Evolutionary conservation across 1,284 basidiomycete genomes (phyloP).

Genomic region (Leucoagaricus sp.): DNA sequence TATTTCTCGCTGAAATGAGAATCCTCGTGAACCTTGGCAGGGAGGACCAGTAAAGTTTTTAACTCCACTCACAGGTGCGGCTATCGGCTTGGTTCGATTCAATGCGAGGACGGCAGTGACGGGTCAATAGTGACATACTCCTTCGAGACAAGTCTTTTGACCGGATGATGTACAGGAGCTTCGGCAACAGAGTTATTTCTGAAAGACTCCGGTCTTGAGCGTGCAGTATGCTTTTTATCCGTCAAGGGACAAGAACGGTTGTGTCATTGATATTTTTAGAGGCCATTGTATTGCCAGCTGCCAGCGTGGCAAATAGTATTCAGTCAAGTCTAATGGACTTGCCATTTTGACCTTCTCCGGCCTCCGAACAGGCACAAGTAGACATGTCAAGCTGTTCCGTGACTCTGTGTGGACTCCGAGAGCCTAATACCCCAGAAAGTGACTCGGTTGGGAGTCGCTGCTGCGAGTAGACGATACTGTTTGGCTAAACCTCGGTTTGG

Average conservation of each 20-base stretch:
- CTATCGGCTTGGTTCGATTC: background rate
- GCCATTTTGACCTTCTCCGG: background rate
- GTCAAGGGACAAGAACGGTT: background rate
- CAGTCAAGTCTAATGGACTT: background rate
- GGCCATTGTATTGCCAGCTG: background rate
- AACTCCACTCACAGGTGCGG: background rate
- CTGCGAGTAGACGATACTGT: background rate
- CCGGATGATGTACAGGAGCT: background rate
- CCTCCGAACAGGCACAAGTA: background rate
- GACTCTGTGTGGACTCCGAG: background rate
- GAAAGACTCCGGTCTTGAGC: background rate
- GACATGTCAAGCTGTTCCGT: background rate
- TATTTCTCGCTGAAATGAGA: conserved; percentile 3
- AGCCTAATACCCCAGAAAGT: background rate
- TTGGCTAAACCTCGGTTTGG: conserved; percentile 6
- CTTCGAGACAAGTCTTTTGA: background rate
- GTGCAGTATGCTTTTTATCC: background rate
- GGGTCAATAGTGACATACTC: background rate
- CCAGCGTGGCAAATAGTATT: background rate
- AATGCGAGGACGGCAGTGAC: background rate
- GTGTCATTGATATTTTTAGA: background rate
- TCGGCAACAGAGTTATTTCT: background rate
- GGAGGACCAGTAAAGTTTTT: background rate
- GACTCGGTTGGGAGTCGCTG: background rate
- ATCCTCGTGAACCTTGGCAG: background rate